Base-by-base conservation (phyloP, 139 green algal genomes). In the Asterochloris sp. region DNA sequence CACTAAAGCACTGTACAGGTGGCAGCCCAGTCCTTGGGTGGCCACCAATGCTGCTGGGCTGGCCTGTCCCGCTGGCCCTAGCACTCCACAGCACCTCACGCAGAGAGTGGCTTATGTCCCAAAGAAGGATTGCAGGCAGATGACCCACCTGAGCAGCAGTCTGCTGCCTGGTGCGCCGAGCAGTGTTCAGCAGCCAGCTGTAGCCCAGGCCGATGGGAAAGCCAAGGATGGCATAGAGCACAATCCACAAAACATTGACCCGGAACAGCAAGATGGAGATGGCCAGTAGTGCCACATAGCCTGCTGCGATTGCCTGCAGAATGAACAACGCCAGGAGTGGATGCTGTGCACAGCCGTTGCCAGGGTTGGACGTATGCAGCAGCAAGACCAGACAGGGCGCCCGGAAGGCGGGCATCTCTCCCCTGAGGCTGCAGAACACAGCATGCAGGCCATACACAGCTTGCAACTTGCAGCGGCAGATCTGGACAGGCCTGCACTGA, bases 211-310 rank as follows among this genome's bases (percentile, higher is more conserved):
- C 76, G 19, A 29, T 80, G 21, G 76, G 76, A 61, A 80, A 69
- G 54, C 76, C 76, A 14, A 80, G 12, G 24, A 80, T 24, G 13
- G 68, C 19, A 29, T 69, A 80, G 11, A 62, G 76, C 12, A 80
- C 24, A 60, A 80, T 69, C 76, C 54, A 61, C 13, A 80, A 47
- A 61, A 80, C 29, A 62, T 47, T 80, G 76, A 80, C 68, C 38
- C 68, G 67, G 76, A 80, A 80, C 76, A 80, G n/a, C 60, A 69
- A 62, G n/a, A 80, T 80, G 61, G 60, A 80, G 10, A 80, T 69
- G 9, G 26, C 60, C 2, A 80, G 60, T 62, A 80, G 76, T 11
- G 24, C 12, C 8, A 27, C 26, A 24, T 80, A 69, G 12, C 60
- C 76, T 14, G 68, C 38, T 16, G 26, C 19, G 54, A 61, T 14